Evolutionary conservation across 345 rosid species (phyloP).

Genomic region (Citrus mangshanensis): DNA sequence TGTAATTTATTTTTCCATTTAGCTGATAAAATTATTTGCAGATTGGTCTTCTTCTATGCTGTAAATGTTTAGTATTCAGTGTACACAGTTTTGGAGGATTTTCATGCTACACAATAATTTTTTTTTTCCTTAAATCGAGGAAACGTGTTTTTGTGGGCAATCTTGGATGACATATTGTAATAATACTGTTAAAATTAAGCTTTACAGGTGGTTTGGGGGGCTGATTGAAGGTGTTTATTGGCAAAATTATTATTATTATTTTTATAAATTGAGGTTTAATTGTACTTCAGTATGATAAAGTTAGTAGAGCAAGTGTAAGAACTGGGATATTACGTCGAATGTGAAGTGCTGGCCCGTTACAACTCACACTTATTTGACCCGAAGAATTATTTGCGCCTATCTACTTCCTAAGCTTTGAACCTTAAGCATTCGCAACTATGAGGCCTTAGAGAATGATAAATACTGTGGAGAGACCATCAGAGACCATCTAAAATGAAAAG

Average conservation of each 20-base stretch:
- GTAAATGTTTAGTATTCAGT: background rate
- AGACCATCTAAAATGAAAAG: constrained; percentile 3
- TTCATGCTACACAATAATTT: background rate
- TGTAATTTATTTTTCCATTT: background rate
- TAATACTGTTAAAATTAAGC: too few relatives aligned
- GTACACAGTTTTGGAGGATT: background rate
- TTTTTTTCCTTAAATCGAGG: background rate
- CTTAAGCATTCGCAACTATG: background rate
- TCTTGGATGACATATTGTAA: background rate
- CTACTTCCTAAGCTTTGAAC: background rate
- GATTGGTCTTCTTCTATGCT: background rate
- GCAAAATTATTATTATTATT: too few relatives aligned
- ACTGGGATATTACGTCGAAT: background rate
- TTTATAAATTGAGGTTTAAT: too few relatives aligned
- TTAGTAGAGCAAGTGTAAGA: background rate
- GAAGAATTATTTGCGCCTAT: too few relatives aligned
- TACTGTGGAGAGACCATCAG: constrained; percentile 11
- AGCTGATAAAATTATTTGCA: background rate
- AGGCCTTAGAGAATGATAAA: background rate
- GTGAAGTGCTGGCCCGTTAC: background rate
- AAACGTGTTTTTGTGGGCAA: background rate
- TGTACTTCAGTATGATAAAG: background rate
- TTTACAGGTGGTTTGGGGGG: too few relatives aligned
- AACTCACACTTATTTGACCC: too few relatives aligned
- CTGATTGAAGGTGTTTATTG: too few relatives aligned